Evolutionary conservation across 495 filamentous ascomycete species (phyloP).

Genomic region (Aspergillus sclerotiicarbonarius): DNA sequence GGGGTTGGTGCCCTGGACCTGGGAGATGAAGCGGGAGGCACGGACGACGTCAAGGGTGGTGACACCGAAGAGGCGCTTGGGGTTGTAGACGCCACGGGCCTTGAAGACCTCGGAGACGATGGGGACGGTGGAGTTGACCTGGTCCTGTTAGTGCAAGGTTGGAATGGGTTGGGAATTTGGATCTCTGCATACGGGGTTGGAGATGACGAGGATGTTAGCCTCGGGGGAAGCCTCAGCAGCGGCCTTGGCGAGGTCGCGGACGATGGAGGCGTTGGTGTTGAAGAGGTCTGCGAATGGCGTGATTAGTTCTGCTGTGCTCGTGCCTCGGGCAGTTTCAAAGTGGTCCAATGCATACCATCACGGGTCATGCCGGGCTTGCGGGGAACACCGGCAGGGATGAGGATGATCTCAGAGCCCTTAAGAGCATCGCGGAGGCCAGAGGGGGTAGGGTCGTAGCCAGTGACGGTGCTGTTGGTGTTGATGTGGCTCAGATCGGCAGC

Average conservation of each 20-base stretch:
- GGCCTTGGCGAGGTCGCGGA: constrained; percentile 97
- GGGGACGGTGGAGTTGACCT: constrained; percentile 96
- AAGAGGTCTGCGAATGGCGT: constrained; percentile 69
- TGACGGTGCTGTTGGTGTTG: constrained; percentile 97
- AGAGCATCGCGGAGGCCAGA: constrained; percentile 73
- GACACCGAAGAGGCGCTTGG: constrained; percentile 97
- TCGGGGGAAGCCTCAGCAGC: constrained; percentile 84
- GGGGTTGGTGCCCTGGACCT: constrained; percentile 88
- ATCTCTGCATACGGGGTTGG: constrained; percentile 72
- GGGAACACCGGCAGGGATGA: constrained; percentile 97
- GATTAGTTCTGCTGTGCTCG: constrained; percentile 7
- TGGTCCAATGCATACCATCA: constrained; percentile 57
- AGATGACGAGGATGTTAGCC: constrained; percentile 94
- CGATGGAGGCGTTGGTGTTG: constrained; percentile 99
- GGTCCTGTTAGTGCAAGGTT: constrained; percentile 7
- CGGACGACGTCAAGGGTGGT: constrained; percentile 99
- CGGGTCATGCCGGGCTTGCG: constrained; percentile 99
- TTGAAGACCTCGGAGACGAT: constrained; percentile 98
- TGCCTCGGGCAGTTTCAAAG: neutral
- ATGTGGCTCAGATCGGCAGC: constrained; percentile 96
- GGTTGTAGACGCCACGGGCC: constrained; percentile 90
- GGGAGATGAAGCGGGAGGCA: constrained; percentile 92
- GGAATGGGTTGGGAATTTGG: neutral
- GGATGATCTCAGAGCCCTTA: constrained; percentile 84
- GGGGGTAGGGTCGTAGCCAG: constrained; percentile 76